Evolutionary conservation across 2,329 filamentous ascomycete genomes (phyloP), one percentile per base, ranked within the genome.

Genomic region (Phyllosticta capitalensis): DNA sequence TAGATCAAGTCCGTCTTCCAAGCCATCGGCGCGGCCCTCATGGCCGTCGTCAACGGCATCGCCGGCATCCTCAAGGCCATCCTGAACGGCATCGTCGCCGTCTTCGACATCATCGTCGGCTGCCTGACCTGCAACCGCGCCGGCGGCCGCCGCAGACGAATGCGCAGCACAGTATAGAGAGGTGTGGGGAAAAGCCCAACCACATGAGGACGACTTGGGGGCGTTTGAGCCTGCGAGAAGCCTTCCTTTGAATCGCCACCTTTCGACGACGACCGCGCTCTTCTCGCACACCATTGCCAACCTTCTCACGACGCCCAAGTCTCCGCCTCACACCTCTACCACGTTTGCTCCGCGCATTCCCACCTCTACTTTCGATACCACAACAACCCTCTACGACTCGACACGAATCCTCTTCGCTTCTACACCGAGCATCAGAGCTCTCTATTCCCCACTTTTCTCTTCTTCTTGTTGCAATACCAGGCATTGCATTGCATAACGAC

Each of bases 81-180:
- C 66, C 73, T 78, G 71, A 75, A 74, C 70, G 77, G 72, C 68
- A 78, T 79, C 64, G 77, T 78, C 66, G 67, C 75, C 48, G 70
- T 79, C 67, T 78, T 78, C 71, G 72, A 69, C 68, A 77, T 76
- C 68, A 70, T 79, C 73, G 76, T 78, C 71, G 74, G 68, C 63
- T 78, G 76, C 72, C 69, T 79, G 57, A 79, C 77, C 51, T 79
- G 77, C 69, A 76, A 76, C 64, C 73, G 73, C 56, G 72, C 69
- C 52, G 75, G 76, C 59, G 65, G 71, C 59, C 63, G 76, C 21
- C 66, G 67, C 58, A 67, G 66, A 56, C 60, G 61, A 51, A 69
- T 65, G 50, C 74, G 72, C 10, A 65, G 68, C 38, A 67, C 65
- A 12, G 55, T 61, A 56, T 61, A 61, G 49, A 9, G 57, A 56